Conservation (phyloP, 164 flowering plant genomes). For the Malania oleifera region DNA sequence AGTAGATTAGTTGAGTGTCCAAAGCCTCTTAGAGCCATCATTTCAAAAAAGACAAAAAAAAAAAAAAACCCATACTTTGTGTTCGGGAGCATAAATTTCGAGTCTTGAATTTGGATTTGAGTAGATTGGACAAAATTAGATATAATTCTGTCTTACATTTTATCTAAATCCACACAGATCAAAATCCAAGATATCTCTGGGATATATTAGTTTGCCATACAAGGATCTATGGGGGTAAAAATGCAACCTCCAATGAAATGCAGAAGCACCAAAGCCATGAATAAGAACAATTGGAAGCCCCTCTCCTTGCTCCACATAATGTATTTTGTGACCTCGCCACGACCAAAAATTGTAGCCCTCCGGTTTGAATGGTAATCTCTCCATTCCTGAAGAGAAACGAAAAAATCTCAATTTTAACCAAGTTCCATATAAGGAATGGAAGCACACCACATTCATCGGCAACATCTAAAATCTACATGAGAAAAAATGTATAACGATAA, state of each 20-base stretch:
- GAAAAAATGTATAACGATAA: no score
- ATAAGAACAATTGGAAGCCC: slow-evolving; percentile 81
- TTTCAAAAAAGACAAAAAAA: no score
- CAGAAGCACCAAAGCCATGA: slow-evolving; percentile 98
- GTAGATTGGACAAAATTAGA: no score
- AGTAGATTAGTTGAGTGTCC: no score
- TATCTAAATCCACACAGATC: no score
- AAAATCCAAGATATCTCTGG: no score
- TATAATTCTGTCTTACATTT: no score
- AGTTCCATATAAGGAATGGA: not conserved
- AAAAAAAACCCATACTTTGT: no score
- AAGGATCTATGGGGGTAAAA: not conserved
- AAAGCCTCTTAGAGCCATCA: no score
- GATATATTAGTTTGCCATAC: not conserved
- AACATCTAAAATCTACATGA: not conserved
- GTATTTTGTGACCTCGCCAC: slow-evolving; percentile 86
- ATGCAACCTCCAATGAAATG: slow-evolving; percentile 90
- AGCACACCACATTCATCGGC: not conserved
- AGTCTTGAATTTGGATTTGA: no score
- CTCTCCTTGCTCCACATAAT: slow-evolving; percentile 88
- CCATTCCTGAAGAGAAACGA: slow-evolving; percentile 39
- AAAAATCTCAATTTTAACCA: not conserved
- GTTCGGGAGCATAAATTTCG: no score
- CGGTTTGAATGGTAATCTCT: slow-evolving; percentile 69
- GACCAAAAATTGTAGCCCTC: slow-evolving; percentile 90